Conservation (phyloP, 306 rosid species). For the Pachyrhizus erosus region DNA sequence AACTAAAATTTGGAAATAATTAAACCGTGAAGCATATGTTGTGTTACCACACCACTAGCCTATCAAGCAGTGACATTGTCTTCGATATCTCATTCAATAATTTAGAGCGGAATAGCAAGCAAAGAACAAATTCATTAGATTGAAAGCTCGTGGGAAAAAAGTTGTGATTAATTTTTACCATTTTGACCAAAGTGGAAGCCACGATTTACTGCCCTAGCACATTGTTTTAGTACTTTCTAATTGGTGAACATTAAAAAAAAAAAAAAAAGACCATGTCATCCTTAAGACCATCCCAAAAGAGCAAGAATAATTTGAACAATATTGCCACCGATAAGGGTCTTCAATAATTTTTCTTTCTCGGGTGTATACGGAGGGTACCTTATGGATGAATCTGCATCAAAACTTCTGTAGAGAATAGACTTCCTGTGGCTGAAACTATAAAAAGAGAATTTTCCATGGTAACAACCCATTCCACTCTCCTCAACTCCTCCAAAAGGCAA, state of each 20-base stretch:
- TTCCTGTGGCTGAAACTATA: conserved; percentile 84
- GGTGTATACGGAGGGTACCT: conserved; percentile 84
- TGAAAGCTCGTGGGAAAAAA: conserved; percentile 3
- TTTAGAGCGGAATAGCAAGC: neutral
- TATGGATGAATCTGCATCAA: conserved; percentile 61
- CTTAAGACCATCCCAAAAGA: conserved; percentile 64
- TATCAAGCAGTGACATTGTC: neutral
- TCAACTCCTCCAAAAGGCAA: conserved; percentile 92
- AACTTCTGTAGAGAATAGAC: conserved; percentile 73
- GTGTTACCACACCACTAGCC: neutral
- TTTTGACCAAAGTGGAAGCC: neutral
- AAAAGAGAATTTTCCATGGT: conserved; percentile 85
- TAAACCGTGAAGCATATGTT: neutral
- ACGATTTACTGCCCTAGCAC: neutral
- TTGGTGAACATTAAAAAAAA: neutral
- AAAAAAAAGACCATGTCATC: neutral
- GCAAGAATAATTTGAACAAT: conserved; percentile 49
- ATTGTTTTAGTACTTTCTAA: conserved; percentile 6
- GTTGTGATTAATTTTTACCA: neutral
- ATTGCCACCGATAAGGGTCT: conserved; percentile 63
- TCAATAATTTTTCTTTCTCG: conserved; percentile 61
- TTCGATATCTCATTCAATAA: neutral
- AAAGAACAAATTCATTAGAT: neutral
- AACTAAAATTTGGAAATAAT: too few relatives aligned
- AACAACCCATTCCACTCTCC: conserved; percentile 90